Conservation (phyloP, 179 eudicot species). For the Silene coronaria region DNA sequence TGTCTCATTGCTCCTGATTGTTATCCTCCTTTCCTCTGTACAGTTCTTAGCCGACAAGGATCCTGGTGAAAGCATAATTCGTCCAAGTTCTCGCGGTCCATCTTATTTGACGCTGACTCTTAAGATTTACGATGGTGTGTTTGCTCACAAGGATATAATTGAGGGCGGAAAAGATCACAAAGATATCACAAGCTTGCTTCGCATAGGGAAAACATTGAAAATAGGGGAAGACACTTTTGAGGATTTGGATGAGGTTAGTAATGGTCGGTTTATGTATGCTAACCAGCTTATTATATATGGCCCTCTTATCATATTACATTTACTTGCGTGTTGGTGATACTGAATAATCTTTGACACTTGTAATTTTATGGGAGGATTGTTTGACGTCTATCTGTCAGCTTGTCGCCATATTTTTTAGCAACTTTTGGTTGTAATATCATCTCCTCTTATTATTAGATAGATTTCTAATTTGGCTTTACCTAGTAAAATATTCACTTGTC, state of each 20-base stretch:
- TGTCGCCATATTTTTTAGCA: background rate
- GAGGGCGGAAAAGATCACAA: slow-evolving; percentile 97
- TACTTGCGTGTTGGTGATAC: background rate
- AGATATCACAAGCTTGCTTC: slow-evolving; percentile 87
- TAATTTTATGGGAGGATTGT: background rate
- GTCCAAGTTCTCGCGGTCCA: slow-evolving; percentile 94
- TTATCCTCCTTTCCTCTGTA: slow-evolving; percentile 17
- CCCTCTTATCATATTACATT: background rate
- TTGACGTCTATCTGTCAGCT: slow-evolving; percentile 1
- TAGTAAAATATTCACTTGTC: background rate
- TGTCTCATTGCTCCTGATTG: background rate
- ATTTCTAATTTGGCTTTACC: background rate
- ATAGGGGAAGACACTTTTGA: slow-evolving; percentile 88
- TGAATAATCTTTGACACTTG: background rate
- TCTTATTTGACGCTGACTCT: slow-evolving; percentile 73
- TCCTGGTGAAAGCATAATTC: slow-evolving; percentile 84
- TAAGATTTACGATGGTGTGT: slow-evolving; percentile 82
- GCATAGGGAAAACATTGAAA: slow-evolving; percentile 80
- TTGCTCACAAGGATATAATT: slow-evolving; percentile 82
- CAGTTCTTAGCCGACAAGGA: slow-evolving; percentile 77
- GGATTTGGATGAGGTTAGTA: slow-evolving; percentile 87
- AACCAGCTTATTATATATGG: background rate
- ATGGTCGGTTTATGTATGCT: slow-evolving; percentile 1
- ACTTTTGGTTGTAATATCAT: background rate
- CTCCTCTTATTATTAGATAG: background rate